These are phyloP conservation scores for Cairneyella variabilis DNA, from an alignment of 495 filamentous ascomycete species.

Conservation along the genomic window DNA sequence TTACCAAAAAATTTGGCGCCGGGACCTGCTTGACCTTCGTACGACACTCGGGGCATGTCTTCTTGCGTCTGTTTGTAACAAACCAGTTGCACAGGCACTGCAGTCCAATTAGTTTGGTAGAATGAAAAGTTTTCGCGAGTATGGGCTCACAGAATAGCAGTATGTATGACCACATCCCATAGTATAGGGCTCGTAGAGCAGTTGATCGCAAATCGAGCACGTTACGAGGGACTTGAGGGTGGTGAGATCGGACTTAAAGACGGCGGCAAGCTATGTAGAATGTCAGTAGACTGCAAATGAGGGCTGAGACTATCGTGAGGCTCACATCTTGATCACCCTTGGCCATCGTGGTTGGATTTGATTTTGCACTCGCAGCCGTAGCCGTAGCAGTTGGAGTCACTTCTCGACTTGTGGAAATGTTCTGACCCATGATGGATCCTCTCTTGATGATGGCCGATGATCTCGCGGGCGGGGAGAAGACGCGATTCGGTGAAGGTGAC, in stretches of 20 bases:
- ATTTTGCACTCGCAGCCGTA: too few species aligned
- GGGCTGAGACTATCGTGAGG: not conserved
- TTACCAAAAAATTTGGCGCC: constrained; percentile 66
- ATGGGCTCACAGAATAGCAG: constrained; percentile 59
- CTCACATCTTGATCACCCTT: constrained; percentile 13
- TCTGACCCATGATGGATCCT: not conserved
- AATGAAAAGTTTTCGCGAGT: constrained; percentile 16
- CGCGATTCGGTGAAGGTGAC: constrained; percentile 3
- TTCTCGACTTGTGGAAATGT: constrained; percentile 8
- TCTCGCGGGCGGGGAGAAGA: not conserved
- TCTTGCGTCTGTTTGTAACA: constrained; percentile 47
- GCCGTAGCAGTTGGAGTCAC: constrained; percentile 4
- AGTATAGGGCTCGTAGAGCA: constrained; percentile 70
- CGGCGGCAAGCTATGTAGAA: constrained; percentile 17
- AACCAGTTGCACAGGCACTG: constrained; percentile 70
- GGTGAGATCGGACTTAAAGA: constrained; percentile 23
- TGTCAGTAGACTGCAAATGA: too few species aligned
- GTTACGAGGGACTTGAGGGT: constrained; percentile 36
- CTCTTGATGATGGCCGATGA: not conserved
- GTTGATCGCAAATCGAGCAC: constrained; percentile 65
- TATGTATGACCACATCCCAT: constrained; percentile 71
- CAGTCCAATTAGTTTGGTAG: not conserved
- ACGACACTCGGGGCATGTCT: constrained; percentile 73
- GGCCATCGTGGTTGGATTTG: not conserved
- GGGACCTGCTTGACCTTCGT: constrained; percentile 54